A percentile compares a stretch with the other conserved stretches of the same genome.
Evolutionary conservation across 2,329 filamentous ascomycete species (phyloP).

Genomic region (Ceratocystiopsis minuta): DNA sequence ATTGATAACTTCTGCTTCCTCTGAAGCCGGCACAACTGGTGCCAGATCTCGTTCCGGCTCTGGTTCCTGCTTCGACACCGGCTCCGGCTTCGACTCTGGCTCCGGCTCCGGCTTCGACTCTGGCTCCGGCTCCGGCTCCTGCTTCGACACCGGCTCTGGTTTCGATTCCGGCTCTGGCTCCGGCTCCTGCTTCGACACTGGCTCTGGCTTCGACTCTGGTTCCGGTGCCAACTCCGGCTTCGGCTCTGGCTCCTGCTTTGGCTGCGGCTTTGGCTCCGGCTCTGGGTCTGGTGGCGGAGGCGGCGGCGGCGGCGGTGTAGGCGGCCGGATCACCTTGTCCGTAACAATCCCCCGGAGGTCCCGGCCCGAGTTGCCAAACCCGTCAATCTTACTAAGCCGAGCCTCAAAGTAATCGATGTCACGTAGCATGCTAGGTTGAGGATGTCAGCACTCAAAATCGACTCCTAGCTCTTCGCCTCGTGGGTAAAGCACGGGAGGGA

Average conservation of each 20-base stretch:
- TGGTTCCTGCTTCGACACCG: background rate
- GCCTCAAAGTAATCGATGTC: conserved; percentile 58
- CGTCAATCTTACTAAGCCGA: conserved; percentile 60
- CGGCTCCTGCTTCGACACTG: no score
- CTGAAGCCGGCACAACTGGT: background rate
- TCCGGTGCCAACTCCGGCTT: no score
- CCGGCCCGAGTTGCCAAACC: conserved; percentile 56
- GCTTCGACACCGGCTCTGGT: no score
- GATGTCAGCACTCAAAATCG: background rate
- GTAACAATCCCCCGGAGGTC: conserved; percentile 48
- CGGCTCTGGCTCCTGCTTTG: background rate
- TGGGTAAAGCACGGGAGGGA: background rate
- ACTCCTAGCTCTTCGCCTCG: background rate
- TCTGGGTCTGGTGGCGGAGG: conserved; percentile 4
- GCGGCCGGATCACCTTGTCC: conserved; percentile 30
- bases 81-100: no score
- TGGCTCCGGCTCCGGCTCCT: no score
- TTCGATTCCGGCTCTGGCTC: no score
- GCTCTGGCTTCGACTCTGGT: no score
- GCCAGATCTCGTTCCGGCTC: no score
- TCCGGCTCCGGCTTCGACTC: no score
- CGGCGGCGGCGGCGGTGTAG: conserved; percentile 1
- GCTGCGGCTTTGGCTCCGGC: background rate
- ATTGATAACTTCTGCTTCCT: background rate
- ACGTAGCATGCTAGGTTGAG: conserved; percentile 43